Conservation (phyloP, 495 filamentous ascomycete species). For the Aspergillus hancockii region DNA sequence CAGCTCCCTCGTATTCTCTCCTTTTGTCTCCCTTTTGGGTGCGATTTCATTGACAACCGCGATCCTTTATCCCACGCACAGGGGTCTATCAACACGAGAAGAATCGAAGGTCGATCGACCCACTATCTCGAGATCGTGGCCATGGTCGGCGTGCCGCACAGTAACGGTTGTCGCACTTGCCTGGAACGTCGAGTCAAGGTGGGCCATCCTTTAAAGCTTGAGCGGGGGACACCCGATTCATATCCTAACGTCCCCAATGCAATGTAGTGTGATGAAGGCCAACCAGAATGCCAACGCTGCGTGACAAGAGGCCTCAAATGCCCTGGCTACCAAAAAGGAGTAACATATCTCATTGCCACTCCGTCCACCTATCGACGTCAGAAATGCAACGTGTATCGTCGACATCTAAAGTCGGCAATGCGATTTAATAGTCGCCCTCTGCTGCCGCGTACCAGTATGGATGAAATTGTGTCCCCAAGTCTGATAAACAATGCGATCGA, state of each 20-base stretch:
- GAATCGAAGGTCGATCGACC: no score
- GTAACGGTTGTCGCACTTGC: neutral
- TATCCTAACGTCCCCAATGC: neutral
- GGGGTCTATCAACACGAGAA: no score
- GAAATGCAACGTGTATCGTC: neutral
- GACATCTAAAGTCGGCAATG: neutral
- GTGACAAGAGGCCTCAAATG: neutral
- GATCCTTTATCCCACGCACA: no score
- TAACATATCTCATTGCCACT: neutral
- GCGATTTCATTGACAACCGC: no score
- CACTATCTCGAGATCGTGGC: no score
- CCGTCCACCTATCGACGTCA: neutral
- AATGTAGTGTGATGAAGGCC: neutral
- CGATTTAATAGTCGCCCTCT: neutral
- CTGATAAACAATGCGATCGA: slow-evolving; percentile 6
- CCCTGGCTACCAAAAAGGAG: neutral
- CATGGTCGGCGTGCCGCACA: neutral
- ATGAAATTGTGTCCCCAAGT: neutral
- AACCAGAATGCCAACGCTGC: neutral
- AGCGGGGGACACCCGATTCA: neutral
- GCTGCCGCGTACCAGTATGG: neutral
- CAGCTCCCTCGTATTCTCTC: no score
- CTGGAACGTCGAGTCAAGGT: neutral
- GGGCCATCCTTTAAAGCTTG: no score
- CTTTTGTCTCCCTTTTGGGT: no score